phyloP scores from a whole-genome alignment of 2,329 filamentous ascomycete species.

The Rhinocladiella mackenziei region DNA sequence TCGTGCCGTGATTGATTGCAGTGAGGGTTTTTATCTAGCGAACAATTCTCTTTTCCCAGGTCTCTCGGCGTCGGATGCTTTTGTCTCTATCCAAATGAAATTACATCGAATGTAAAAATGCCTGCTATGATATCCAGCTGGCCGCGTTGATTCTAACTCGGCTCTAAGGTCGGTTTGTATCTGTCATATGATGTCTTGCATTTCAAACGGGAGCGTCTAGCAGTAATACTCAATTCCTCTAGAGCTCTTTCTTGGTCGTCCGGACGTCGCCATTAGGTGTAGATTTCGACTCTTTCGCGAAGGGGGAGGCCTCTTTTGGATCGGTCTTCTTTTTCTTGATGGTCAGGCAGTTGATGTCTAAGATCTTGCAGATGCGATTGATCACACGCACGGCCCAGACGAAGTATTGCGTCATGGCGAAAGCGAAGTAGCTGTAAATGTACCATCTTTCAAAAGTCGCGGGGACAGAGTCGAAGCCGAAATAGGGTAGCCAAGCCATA shows the following conservation, averaged over 20 bases:
- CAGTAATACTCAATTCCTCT: background rate
- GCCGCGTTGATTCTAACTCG: too few species aligned
- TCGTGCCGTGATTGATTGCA: background rate
- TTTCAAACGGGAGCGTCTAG: too few species aligned
- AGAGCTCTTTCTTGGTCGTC: conserved; percentile 19
- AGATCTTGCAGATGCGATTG: conserved; percentile 81
- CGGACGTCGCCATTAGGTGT: conserved; percentile 12
- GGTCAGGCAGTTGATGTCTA: conserved; percentile 92
- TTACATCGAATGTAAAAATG: too few species aligned
- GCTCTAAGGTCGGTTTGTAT: too few species aligned
- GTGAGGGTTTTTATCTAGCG: too few species aligned
- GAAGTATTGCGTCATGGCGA: conserved; percentile 81
- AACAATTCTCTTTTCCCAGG: too few species aligned
- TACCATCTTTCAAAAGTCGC: conserved; percentile 70
- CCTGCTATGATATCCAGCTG: too few species aligned
- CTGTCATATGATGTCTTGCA: too few species aligned
- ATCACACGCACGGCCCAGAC: conserved; percentile 91
- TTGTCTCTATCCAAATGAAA: too few species aligned
- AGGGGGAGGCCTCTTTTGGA: conserved; percentile 2
- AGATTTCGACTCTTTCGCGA: background rate
- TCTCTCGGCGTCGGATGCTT: too few species aligned
- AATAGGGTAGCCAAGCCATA: conserved; percentile 72
- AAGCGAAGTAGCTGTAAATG: conserved; percentile 76
- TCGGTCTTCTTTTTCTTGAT: conserved; percentile 49
- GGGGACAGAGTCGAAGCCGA: conserved; percentile 62